Evolutionary conservation across 129 eudicot genomes (phyloP), one percentile per base, ranked within the genome.

Genomic region (Ambrosia artemisiifolia): DNA sequence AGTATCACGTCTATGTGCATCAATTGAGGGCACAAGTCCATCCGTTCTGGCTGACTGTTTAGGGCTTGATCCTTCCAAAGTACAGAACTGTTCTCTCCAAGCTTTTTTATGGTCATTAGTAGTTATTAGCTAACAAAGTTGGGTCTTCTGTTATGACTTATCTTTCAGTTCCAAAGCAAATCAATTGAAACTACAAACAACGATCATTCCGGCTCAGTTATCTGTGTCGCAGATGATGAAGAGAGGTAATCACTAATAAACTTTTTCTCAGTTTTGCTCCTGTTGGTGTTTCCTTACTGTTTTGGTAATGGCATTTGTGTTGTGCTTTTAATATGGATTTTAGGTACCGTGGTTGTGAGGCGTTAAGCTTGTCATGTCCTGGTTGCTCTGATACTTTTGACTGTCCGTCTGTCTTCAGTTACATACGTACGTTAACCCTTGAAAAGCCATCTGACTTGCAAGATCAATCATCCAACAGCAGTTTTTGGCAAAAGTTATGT

Each of bases 61-160:
- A 76, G 99, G 99, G 42, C 99, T 95, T 62, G 99, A 95, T 72
- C 84, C 99, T 81, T 88, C 99, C 38, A 95, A 95, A 97, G 99
- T 95, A 65, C 67, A 11, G 9, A 19, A 46, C 63, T 67, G 77
- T 68, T 53, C 42, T 65, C 50, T 38, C 42, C 34, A 66, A 5
- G 63, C 34, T 16, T 16, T 10, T 24, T 3, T 62, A 7, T 71
- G n/a, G 70, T 33, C 53, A 13, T 14, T 17, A 43, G 13, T 59
- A 53, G 56, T 67, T 19, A 56, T 18, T 44, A 43, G 33, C 53
- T 77, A 40, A 38, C 59, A 75, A 51, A 28, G 4, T 65, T 43
- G 17, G 11, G 57, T 62, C 7, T 81, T n/a, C 42, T 10, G 9
- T 44, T 47, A 47, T 24, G 64, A 36, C 64, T 19, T 35, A 17